Conservation (phyloP, 148 eudicot species). For the Rhododendron kiyosumense region DNA sequence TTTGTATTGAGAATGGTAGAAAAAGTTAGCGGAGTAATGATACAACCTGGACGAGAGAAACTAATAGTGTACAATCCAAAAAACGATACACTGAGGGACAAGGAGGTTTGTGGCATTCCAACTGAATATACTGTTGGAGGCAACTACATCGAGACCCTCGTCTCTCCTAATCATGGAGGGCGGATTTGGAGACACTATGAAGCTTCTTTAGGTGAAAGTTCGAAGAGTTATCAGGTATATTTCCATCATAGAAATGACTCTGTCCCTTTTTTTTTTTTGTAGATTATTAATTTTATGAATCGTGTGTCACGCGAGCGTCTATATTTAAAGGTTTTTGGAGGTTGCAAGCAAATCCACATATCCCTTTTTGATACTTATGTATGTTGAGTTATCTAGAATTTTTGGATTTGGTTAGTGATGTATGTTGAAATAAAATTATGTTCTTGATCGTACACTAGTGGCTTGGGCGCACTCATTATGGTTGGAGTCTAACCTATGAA, state of each 20-base stretch:
- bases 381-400: no score
- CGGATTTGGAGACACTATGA: not conserved
- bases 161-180: not conserved
- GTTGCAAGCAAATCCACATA: no score
- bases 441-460: not conserved
- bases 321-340: no score
- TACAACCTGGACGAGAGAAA: not conserved
- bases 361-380: no score
- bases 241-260: not conserved
- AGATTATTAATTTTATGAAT: not conserved
- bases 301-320: no score
- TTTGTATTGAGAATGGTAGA: not conserved
- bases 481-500: not conserved
- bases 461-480: not conserved
- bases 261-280: not conserved
- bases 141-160: not conserved
- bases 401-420: not conserved
- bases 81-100: not conserved
- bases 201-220: not conserved
- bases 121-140: not conserved
- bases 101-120: not conserved
- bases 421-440: not conserved
- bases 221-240: not conserved
- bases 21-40: no score
- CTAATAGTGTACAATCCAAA: not conserved